Percentiles rank a stretch among this genome's conserved stretches.
phyloP scores from a whole-genome alignment of 441 rosid genomes.

The Euphorbia schlechtendalii region DNA sequence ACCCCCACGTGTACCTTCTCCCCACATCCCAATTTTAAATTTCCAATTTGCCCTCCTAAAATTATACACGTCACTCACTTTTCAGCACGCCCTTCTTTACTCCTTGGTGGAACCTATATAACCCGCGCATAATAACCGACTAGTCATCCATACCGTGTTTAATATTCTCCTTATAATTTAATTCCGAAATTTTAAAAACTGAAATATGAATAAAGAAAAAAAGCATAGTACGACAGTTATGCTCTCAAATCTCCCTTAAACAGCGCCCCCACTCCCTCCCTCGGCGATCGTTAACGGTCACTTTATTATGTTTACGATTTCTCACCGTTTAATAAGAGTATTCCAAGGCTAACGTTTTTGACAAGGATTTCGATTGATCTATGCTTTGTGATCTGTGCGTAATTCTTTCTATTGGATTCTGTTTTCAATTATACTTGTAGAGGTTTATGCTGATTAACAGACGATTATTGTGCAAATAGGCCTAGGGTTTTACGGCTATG shows the following conservation, averaged over 20 bases:
- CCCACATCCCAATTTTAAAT: background rate
- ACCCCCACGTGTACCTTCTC: constrained; percentile 15
- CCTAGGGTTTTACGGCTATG: constrained; percentile 31
- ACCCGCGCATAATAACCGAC: constrained; percentile 20
- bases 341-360: background rate
- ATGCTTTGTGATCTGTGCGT: background rate
- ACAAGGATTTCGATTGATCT: too few species aligned
- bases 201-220: background rate
- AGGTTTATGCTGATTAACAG: constrained; percentile 15
- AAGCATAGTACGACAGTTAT: constrained; percentile 39
- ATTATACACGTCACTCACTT: constrained; percentile 11
- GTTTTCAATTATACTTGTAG: background rate
- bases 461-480: background rate
- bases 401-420: background rate
- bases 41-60: constrained; percentile 15
- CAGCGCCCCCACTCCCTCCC: too few species aligned
- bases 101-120: background rate
- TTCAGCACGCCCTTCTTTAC: constrained; percentile 18
- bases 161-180: background rate
- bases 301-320: constrained; percentile 10
- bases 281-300: constrained; percentile 50
- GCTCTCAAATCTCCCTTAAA: constrained; percentile 41
- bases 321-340: background rate
- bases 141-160: constrained; percentile 14
- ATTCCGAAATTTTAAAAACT: background rate